These are phyloP conservation scores for Pouteria campechiana DNA, from an alignment of 179 eudicot species.

Conservation along the genomic window DNA sequence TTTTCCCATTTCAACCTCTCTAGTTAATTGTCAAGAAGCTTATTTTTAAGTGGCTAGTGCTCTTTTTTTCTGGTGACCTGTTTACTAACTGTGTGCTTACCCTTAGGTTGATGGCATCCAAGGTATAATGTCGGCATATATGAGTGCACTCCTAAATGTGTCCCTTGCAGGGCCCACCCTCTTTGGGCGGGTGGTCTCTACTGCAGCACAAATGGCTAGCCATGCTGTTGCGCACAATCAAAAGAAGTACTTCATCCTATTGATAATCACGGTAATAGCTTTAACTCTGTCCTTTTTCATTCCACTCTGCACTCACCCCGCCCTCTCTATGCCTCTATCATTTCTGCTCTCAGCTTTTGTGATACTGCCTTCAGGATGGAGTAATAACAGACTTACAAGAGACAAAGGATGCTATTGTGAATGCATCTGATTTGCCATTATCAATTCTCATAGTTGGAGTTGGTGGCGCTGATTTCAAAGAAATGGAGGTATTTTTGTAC, in stretches of 20 bases:
- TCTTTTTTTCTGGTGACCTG: constrained; percentile 2
- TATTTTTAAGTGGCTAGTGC: no score
- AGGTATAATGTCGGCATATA: constrained; percentile 84
- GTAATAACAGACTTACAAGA: constrained; percentile 99
- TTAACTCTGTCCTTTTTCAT: background rate
- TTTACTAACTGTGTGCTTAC: background rate
- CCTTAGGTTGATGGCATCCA: constrained; percentile 88
- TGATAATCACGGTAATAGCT: constrained; percentile 81
- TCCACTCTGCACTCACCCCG: background rate
- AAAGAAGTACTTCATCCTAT: constrained; percentile 68
- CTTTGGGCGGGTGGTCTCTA: constrained; percentile 70
- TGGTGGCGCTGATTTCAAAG: constrained; percentile 96
- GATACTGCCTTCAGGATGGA: constrained; percentile 61
- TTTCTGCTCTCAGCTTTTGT: background rate
- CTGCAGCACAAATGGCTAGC: constrained; percentile 77
- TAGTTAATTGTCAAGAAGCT: no score
- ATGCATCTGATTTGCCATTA: constrained; percentile 89
- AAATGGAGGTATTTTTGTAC: constrained; percentile 96
- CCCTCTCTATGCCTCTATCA: background rate
- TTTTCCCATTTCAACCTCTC: no score
- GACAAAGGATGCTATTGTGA: constrained; percentile 93
- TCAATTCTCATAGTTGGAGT: constrained; percentile 98
- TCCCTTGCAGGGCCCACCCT: constrained; percentile 98
- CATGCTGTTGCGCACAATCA: constrained; percentile 48
- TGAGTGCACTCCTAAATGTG: constrained; percentile 77